phyloP scores from a whole-genome alignment of 2,329 filamentous ascomycete genomes.

The Alternaria infectoria region DNA sequence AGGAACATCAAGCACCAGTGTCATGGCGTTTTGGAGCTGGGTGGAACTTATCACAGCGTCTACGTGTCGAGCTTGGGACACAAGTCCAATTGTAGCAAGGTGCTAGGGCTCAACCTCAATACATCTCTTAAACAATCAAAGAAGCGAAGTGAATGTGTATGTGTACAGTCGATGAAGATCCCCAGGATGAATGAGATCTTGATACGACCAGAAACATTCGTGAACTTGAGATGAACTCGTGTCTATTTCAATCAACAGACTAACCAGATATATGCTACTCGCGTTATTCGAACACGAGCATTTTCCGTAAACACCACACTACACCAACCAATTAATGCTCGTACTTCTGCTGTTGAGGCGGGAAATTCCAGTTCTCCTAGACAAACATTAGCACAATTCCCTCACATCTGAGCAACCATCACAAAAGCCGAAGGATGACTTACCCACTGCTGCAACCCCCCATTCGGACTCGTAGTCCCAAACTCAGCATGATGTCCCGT shows the following conservation, averaged over 20 bases:
- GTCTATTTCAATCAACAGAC: background rate
- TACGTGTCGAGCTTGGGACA: background rate
- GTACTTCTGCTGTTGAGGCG: conserved; percentile 28
- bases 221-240: background rate
- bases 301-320: background rate
- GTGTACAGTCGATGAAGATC: background rate
- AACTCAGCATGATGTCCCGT: conserved; percentile 21
- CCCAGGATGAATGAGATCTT: background rate
- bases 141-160: background rate
- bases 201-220: background rate
- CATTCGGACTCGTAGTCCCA: conserved; percentile 33
- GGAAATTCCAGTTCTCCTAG: conserved; percentile 41
- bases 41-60: background rate
- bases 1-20: background rate
- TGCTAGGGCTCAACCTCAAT: background rate
- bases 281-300: background rate
- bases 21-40: conserved; percentile 9
- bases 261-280: background rate
- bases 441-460: conserved; percentile 42
- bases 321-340: conserved; percentile 12
- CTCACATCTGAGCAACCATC: background rate
- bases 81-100: background rate
- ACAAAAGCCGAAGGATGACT: conserved; percentile 7
- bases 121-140: background rate
- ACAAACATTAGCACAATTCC: background rate